These are phyloP conservation scores for Chamaecyparis obtusa DNA, from an alignment of 75 land plant species.

Conservation along the genomic window DNA sequence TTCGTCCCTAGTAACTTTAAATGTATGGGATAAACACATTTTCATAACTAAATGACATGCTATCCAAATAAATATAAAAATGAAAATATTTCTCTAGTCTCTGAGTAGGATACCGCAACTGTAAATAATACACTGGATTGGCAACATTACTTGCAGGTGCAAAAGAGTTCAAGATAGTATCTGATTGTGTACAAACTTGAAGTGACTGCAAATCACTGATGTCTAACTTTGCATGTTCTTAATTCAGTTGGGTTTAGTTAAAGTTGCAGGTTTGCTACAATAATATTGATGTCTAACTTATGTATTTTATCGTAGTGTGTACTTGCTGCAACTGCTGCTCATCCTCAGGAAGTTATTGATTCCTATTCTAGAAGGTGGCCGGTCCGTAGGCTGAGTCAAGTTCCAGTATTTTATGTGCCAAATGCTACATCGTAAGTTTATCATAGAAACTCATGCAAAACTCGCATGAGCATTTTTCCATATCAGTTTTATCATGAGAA, in stretches of 20 bases:
- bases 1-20: no score
- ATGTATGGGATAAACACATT: not conserved
- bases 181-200: not conserved
- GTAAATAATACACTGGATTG: not conserved
- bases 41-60: not conserved
- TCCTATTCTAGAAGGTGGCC: not conserved
- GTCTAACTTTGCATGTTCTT: not conserved
- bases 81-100: not conserved
- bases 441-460: not conserved
- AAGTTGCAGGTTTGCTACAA: not conserved
- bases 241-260: not conserved
- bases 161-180: not conserved
- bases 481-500: not conserved
- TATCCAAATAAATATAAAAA: not conserved
- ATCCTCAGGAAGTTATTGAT: conserved; percentile 6
- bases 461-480: not conserved
- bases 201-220: not conserved
- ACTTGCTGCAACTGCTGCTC: not conserved
- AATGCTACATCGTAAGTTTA: conserved; percentile 11
- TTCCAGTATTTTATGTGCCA: conserved; percentile 5
- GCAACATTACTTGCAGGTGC: not conserved
- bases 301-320: conserved; percentile 4
- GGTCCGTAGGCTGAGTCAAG: not conserved
- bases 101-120: not conserved
- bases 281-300: not conserved